Evolutionary conservation across 495 filamentous ascomycete species (phyloP).

Genomic region (Talaromyces nanjingensis): DNA sequence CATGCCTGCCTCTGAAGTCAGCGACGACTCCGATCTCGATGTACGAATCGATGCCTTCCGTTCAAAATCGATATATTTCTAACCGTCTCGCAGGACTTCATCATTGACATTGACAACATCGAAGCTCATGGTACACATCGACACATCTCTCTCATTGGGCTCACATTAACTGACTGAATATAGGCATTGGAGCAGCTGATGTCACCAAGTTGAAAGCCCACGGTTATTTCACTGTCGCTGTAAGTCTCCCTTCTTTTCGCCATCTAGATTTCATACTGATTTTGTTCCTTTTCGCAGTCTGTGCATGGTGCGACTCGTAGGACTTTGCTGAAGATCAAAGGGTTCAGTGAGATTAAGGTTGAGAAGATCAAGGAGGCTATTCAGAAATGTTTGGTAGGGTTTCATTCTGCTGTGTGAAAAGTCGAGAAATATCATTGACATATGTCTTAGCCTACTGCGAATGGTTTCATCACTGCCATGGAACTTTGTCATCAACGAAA

Average conservation of each 20-base stretch:
- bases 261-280: neutral
- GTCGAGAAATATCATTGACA: neutral
- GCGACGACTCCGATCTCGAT: slow-evolving; percentile 51
- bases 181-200: slow-evolving; percentile 66
- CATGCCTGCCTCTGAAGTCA: slow-evolving; percentile 45
- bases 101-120: slow-evolving; percentile 68
- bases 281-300: slow-evolving; percentile 32
- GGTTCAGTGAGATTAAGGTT: slow-evolving; percentile 75
- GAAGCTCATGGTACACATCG: slow-evolving; percentile 57
- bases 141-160: neutral
- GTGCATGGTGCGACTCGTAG: slow-evolving; percentile 60
- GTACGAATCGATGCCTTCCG: slow-evolving; percentile 20
- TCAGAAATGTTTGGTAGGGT: slow-evolving; percentile 57
- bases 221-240: slow-evolving; percentile 66
- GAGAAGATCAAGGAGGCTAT: slow-evolving; percentile 77
- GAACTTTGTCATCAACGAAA: slow-evolving; percentile 65
- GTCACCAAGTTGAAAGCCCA: slow-evolving; percentile 68
- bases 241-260: slow-evolving; percentile 18
- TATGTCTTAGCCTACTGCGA: slow-evolving; percentile 42
- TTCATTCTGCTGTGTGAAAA: neutral
- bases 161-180: neutral
- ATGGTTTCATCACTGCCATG: slow-evolving; percentile 70
- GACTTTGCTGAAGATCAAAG: slow-evolving; percentile 66
- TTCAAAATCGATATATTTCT: neutral
- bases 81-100: slow-evolving; percentile 37